Evolutionary conservation across 345 rosid species (phyloP), one percentile per base, ranked within the genome.

Genomic region (Cochlearia excelsa): DNA sequence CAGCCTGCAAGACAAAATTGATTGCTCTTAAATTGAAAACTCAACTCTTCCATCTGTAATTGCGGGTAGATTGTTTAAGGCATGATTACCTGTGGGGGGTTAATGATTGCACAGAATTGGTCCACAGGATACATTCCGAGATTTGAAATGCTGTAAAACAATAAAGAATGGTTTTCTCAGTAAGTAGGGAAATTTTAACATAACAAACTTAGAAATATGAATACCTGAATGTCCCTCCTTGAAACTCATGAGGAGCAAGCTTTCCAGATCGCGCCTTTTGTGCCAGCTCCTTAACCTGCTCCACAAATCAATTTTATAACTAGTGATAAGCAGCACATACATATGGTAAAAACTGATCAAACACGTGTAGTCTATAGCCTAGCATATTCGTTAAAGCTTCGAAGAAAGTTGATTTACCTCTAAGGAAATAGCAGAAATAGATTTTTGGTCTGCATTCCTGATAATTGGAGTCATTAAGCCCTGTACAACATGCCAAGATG

Each of bases 81-180:
- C 39, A 76, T 62, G 65, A 43, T 66, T 72, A 89, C 99, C 97
- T 86, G 94, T 6, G 97, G 97, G 3, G 99, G 97, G 77, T 93
- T 93, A 72, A 93, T 93, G 44, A 93, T 93, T 64, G 97, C 99
- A 50, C 85, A 78, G 69, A 93, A 93, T n/a, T 81, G 76, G 75
- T 88, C 94, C 54, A 93, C 90, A 4, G 97, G 99, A 80, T 80
- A 93, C 99, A 93, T 93, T 75, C 99, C 99, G 11, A 93, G 83
- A 77, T 93, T 93, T 59, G 99, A 93, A 79, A 93, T 88, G 82
- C 99, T 93, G 84, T 78, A 30, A 73, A 52, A 77, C 31, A 26
- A 65, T 57, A 33, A 68, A n/a, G 40, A 55, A 37, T 27, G 30
- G 53, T 29, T 48, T 38, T 46, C 27, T 63, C 48, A 30, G 44